Base-by-base conservation (phyloP, 1,284 basidiomycete genomes). In the Sanguinoderma infundibulare region DNA sequence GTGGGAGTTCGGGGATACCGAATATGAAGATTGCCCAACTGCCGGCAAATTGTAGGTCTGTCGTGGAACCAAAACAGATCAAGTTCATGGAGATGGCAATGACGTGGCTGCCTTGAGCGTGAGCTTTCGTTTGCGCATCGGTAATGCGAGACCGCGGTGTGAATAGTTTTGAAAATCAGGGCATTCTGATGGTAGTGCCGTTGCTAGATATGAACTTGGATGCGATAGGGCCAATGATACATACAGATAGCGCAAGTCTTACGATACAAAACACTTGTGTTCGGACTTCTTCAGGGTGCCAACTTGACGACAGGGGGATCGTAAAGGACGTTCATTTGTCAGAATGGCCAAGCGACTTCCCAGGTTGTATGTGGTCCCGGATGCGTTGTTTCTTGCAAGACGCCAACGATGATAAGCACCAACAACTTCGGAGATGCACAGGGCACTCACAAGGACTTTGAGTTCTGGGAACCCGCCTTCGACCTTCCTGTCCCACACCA, bases 401-500 rank as follows among this genome's bases (percentile, higher is more conserved):
- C 6, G 24, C 24, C 17, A 17, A 39, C 12, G 30, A 14, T 0
- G 17, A 46, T 15, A 40, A 50, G 22, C 32, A 32, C 39, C 22
- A 39, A 15, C 22, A 24, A 51, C 38, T 26, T 42, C 32, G 22
- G 38, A 39, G 35, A 49, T 24, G 34, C 28, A 36, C 10, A 34
- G 32, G 36, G 40, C n/a, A 77, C 87, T 72, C 68, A 92, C 92
- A 69, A 95, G 78, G n/a, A 84, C 81, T 75, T 94, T 94, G 62
- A 94, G 77, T 75, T 97, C 95, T 0, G 95, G 95, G 72, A 98
- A 98, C 0, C 92, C 90, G 32, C 92, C 92, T 73, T 96, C 92
- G n/a, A 85, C 77, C 73, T 96, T 92, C 63, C 92, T 79, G 73
- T 94, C 92, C 92, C 92, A 94, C 20, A 91, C 70, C 50, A 92